Conservation (phyloP, 176 grass and related monocot species). For the Aegilops umbellulata region DNA sequence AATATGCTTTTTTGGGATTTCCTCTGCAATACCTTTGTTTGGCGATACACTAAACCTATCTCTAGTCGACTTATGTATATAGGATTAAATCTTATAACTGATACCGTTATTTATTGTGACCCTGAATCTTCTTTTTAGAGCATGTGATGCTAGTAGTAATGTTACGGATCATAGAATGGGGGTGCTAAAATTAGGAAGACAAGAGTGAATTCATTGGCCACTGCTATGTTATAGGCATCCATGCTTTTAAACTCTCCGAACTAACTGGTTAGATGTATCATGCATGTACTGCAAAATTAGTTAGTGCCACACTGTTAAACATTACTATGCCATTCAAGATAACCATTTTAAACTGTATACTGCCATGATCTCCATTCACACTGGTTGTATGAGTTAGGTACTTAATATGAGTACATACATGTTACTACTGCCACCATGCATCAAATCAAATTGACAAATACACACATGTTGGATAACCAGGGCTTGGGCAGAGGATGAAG, state of each 20-base stretch:
- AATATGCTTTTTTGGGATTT: slow-evolving; percentile 24
- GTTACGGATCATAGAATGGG: background rate
- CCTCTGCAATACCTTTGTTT: background rate
- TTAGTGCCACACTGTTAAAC: no score
- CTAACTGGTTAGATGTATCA: background rate
- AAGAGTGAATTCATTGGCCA: background rate
- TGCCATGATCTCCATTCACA: slow-evolving; percentile 26
- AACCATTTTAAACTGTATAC: no score
- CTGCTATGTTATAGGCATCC: background rate
- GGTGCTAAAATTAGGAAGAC: background rate
- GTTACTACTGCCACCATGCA: background rate
- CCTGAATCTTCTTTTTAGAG: background rate
- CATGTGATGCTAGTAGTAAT: background rate
- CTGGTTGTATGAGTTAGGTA: background rate
- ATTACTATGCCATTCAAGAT: background rate
- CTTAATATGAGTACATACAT: background rate
- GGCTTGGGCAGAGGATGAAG: slow-evolving; percentile 96
- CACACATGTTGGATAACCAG: slow-evolving; percentile 42
- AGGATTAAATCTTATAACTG: background rate
- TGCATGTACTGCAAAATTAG: no score
- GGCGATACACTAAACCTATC: background rate
- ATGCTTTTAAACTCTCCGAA: slow-evolving; percentile 2
- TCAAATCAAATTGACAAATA: background rate
- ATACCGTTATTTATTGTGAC: background rate
- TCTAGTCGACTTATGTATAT: background rate